phyloP scores from a whole-genome alignment of 176 grass and related monocot species.

The Alopecurus myosuroides region DNA sequence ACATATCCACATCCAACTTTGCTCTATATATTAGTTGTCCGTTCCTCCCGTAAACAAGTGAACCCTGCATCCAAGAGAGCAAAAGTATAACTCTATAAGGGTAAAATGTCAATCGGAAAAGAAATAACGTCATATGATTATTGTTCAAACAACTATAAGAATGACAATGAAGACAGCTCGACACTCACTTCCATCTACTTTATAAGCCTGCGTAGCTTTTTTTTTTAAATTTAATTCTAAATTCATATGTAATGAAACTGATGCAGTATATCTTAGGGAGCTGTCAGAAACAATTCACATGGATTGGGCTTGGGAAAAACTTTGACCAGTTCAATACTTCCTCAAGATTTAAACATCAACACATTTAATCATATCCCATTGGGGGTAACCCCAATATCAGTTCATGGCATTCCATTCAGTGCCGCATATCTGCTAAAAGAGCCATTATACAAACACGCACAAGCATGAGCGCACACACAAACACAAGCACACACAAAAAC shows the following conservation, averaged over 20 bases:
- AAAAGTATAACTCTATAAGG: background rate
- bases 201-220: background rate
- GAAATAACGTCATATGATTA: background rate
- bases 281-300: constrained; percentile 17
- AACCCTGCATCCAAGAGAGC: constrained; percentile 54
- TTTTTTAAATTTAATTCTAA: background rate
- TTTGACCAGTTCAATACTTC: constrained; percentile 5
- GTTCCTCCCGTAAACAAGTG: constrained; percentile 69
- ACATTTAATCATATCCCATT: background rate
- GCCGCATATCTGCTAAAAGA: background rate
- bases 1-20: constrained; percentile 65
- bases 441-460: background rate
- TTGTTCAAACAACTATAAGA: constrained; percentile 15
- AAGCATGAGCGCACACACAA: background rate
- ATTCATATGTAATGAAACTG: background rate
- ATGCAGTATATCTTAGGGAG: background rate
- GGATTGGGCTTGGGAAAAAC: background rate
- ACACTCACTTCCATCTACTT: background rate
- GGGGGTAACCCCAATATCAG: background rate
- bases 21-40: constrained; percentile 69
- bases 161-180: background rate
- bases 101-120: background rate
- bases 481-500: background rate
- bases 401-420: background rate
- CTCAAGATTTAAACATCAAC: background rate